Base-by-base conservation (phyloP, 2,329 filamentous ascomycete genomes). In the Lecanicillium sp. region DNA sequence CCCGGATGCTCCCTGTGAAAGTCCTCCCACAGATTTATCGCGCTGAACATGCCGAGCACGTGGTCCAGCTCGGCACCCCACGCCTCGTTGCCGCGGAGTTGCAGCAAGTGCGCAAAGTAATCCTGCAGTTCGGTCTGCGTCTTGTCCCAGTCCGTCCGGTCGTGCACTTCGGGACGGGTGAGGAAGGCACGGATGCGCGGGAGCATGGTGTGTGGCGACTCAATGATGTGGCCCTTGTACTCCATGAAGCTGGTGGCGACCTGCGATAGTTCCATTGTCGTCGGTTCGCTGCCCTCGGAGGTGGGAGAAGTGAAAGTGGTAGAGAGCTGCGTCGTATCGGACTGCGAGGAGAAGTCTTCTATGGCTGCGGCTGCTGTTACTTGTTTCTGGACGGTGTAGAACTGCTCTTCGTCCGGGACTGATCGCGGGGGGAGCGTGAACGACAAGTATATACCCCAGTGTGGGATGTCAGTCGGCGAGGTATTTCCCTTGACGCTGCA, bases 131-230 rank as follows among this genome's bases (percentile, higher is more conserved):
- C 67, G 17, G 52, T 56, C 7, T 68, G 58, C 43, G 68, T 67
- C 10, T 51, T 40, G 2, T 65, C 55, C 65, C 73, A 78, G 36
- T 62, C 53, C 1, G 62, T 37, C 49, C 66, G 67, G 14, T 70
- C 66, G 48, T 71, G 66, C 5, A 60, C 55, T 52, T 79, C 73
- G 51, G 74, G 68, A 24, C 77, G 72, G 3, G 67, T 57, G 19
- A 81, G 68, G 51, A 75, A 80, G 52, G 69, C 70, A 42, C 58
- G 60, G 37, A 62, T 58, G 12, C 44, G 36, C 35, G n/a, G n/a
- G n/a, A 67, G 59, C 36, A 62, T 50, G 26, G 70, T 57, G 26
- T 52, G 54, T 2, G 67, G 67, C 1, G 67, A 55, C 17, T 56
- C 56, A 39, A 66, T 57, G 27, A 56, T 60, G 53, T 67, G 68